These are phyloP conservation scores for Schizochytrium sp. DNA, from an alignment of 108 stramenopile genomes.

Conservation along the genomic window DNA sequence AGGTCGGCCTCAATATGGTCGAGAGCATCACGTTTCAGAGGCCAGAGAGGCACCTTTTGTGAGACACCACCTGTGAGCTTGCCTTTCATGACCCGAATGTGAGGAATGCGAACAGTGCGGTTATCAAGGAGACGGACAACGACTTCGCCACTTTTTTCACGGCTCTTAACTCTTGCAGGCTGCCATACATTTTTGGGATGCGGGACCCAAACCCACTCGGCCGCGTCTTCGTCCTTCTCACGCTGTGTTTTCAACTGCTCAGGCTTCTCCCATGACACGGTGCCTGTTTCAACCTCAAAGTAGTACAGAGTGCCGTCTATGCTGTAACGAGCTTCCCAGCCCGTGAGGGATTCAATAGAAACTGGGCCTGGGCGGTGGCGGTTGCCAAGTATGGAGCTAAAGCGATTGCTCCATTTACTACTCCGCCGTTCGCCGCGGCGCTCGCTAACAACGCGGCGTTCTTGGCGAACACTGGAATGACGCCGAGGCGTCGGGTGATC, in stretches of 20 bases:
- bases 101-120: neutral
- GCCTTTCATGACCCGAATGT: slow-evolving; percentile 25
- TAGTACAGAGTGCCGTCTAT: slow-evolving; percentile 71
- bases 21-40: slow-evolving; percentile 63
- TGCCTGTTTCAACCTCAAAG: slow-evolving; percentile 68
- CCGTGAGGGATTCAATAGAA: neutral
- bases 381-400: neutral
- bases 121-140: neutral
- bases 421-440: slow-evolving; percentile 6
- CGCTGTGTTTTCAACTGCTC: slow-evolving; percentile 67
- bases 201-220: slow-evolving; percentile 59
- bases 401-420: neutral
- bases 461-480: neutral
- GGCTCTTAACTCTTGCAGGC: neutral
- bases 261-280: slow-evolving; percentile 71
- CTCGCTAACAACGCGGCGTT: neutral
- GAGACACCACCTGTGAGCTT: slow-evolving; percentile 27
- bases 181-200: slow-evolving; percentile 32
- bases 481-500: neutral
- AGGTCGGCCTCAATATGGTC: slow-evolving; percentile 68
- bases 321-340: slow-evolving; percentile 69
- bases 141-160: slow-evolving; percentile 1
- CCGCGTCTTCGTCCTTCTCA: slow-evolving; percentile 52
- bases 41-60: slow-evolving; percentile 46
- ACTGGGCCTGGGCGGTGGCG: neutral